phyloP scores from a whole-genome alignment of 805 yeast species.

The Allodekkera sacchari region DNA sequence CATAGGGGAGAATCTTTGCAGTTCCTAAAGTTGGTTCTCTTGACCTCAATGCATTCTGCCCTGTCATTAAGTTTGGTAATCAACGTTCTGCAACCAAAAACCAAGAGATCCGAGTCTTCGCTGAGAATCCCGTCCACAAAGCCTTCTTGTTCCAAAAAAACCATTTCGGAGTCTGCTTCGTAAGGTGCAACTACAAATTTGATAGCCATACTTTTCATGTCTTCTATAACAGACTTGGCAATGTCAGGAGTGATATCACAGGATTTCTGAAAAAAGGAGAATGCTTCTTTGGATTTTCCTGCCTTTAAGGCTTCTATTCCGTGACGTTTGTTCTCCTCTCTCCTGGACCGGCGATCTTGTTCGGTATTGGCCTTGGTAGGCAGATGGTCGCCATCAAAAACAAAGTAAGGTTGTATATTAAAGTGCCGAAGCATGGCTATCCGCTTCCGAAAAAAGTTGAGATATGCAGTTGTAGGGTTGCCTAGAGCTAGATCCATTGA shows the following conservation, averaged over 20 bases:
- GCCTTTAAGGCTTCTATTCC: slow-evolving; percentile 44
- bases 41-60: slow-evolving; percentile 62
- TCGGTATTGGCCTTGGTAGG: slow-evolving; percentile 77
- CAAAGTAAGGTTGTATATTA: slow-evolving; percentile 76
- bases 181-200: slow-evolving; percentile 90
- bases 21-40: slow-evolving; percentile 41
- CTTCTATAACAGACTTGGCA: slow-evolving; percentile 80
- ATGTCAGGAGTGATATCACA: slow-evolving; percentile 84
- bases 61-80: slow-evolving; percentile 75
- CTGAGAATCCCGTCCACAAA: slow-evolving; percentile 78
- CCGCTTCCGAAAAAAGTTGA: slow-evolving; percentile 60
- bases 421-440: slow-evolving; percentile 57
- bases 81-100: slow-evolving; percentile 74
- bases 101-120: slow-evolving; percentile 87
- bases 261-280: slow-evolving; percentile 63
- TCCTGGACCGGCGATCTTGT: slow-evolving; percentile 43
- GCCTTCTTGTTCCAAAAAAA: slow-evolving; percentile 68
- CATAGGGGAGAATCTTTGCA: slow-evolving; percentile 32
- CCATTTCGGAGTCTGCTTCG: slow-evolving; percentile 98
- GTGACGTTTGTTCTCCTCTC: slow-evolving; percentile 48
- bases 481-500: slow-evolving; percentile 73
- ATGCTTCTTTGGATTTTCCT: slow-evolving; percentile 56
- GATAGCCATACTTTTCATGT: slow-evolving; percentile 47
- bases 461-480: slow-evolving; percentile 60
- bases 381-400: slow-evolving; percentile 86